These are phyloP conservation scores for Rhamnella rubrinervis DNA, from an alignment of 331 rosid genomes.

Conservation along the genomic window DNA sequence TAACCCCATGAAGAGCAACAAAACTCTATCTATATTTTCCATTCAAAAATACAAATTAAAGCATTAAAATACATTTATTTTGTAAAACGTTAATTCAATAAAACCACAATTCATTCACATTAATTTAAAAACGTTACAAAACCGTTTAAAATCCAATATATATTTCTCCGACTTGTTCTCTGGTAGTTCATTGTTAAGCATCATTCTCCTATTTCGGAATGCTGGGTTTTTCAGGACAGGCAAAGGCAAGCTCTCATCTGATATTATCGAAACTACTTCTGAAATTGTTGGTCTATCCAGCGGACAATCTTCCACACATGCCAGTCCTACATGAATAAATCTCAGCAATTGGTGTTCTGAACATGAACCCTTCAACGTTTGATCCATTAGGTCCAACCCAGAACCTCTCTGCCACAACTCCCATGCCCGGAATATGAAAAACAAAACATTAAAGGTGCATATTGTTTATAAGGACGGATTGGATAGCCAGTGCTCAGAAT, in stretches of 20 bases:
- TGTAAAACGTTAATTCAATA: no score
- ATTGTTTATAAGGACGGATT: not conserved
- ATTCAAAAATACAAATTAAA: no score
- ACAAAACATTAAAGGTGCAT: not conserved
- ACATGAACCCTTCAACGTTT: not conserved
- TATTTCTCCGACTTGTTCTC: not conserved
- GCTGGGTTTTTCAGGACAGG: slow-evolving; percentile 2
- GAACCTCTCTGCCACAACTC: slow-evolving; percentile 6
- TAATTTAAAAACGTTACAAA: no score
- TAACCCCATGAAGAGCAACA: no score
- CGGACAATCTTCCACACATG: not conserved
- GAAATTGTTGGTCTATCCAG: slow-evolving; percentile 3
- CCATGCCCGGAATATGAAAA: slow-evolving; percentile 1
- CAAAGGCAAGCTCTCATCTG: slow-evolving; percentile 4
- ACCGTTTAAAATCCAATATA: no score
- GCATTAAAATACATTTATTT: no score
- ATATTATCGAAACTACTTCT: slow-evolving; percentile 4
- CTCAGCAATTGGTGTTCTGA: not conserved
- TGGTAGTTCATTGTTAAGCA: not conserved
- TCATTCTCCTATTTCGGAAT: not conserved
- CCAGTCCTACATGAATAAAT: slow-evolving; percentile 4
- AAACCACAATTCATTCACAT: no score
- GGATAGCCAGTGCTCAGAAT: not conserved
- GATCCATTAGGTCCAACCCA: not conserved
- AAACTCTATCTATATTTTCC: no score